A percentile compares a stretch with the other conserved stretches of the same genome.
phyloP scores from a whole-genome alignment of 257 asterid genomes.

The Gentiana straminea region DNA sequence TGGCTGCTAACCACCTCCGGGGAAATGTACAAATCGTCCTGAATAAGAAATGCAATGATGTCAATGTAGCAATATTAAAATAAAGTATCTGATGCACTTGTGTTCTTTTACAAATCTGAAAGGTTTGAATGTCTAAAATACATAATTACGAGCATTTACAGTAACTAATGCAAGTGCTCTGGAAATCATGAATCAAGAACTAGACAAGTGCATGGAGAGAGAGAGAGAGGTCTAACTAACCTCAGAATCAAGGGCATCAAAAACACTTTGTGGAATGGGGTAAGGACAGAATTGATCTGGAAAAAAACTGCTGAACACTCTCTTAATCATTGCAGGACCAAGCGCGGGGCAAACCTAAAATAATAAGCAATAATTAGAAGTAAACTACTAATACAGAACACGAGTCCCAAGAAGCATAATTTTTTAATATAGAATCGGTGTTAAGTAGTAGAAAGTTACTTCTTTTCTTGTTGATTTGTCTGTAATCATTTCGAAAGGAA shows the following conservation, averaged over 20 bases:
- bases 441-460: slow-evolving; percentile 24
- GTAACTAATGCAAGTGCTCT: no score
- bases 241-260: slow-evolving; percentile 57
- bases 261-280: slow-evolving; percentile 60
- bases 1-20: slow-evolving; percentile 26
- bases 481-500: slow-evolving; percentile 72
- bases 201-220: background rate
- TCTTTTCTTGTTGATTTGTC: slow-evolving; percentile 68
- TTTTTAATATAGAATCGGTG: background rate
- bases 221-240: slow-evolving; percentile 21
- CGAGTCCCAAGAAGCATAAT: background rate
- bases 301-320: slow-evolving; percentile 51
- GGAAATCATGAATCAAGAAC: no score
- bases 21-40: slow-evolving; percentile 35
- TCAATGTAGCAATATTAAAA: background rate
- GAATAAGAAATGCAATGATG: slow-evolving; percentile 2
- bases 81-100: background rate
- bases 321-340: slow-evolving; percentile 57
- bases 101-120: background rate
- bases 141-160: no score
- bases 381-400: background rate
- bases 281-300: slow-evolving; percentile 89
- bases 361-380: background rate
- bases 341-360: slow-evolving; percentile 70
- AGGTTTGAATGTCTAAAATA: no score